phyloP scores from a whole-genome alignment of 352 stramenopile genomes.

The Phytophthora hibernalis region DNA sequence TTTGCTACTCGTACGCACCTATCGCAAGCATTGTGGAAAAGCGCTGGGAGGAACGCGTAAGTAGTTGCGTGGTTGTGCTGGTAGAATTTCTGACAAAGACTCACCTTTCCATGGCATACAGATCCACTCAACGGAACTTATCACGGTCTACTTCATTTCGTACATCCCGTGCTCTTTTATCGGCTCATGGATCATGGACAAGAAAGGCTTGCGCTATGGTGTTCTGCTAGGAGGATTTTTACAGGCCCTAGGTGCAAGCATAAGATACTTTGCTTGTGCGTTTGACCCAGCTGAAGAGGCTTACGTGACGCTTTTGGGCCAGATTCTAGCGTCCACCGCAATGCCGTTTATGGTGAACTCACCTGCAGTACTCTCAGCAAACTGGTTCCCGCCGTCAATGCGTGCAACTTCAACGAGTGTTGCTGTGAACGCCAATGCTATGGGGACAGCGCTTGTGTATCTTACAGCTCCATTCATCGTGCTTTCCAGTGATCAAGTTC shows the following conservation, averaged over 20 bases:
- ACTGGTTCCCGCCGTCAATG: constrained; percentile 77
- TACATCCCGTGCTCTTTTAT: constrained; percentile 86
- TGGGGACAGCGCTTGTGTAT: constrained; percentile 74
- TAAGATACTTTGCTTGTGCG: constrained; percentile 57
- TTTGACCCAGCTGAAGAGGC: constrained; percentile 35
- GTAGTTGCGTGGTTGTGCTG: constrained; percentile 2
- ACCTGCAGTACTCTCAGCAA: constrained; percentile 69
- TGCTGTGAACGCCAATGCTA: constrained; percentile 77
- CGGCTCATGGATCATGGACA: constrained; percentile 85
- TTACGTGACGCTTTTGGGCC: constrained; percentile 58
- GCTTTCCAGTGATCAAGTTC: constrained; percentile 37
- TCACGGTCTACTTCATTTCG: constrained; percentile 82
- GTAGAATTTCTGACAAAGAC: neutral
- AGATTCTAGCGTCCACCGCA: constrained; percentile 67
- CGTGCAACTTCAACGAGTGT: constrained; percentile 75
- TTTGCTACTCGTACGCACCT: constrained; percentile 83
- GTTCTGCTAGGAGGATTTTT: constrained; percentile 66
- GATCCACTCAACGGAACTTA: constrained; percentile 76
- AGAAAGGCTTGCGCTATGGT: constrained; percentile 69
- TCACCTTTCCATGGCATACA: constrained; percentile 10
- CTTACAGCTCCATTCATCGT: constrained; percentile 63
- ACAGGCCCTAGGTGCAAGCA: constrained; percentile 52
- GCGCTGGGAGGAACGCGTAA: constrained; percentile 58
- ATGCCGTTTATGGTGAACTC: constrained; percentile 92
- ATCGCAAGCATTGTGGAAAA: constrained; percentile 72